A percentile compares a stretch with the other conserved stretches of the same genome.
Conservation (phyloP, 2,329 filamentous ascomycete species). For the Blumeria hordei region DNA sequence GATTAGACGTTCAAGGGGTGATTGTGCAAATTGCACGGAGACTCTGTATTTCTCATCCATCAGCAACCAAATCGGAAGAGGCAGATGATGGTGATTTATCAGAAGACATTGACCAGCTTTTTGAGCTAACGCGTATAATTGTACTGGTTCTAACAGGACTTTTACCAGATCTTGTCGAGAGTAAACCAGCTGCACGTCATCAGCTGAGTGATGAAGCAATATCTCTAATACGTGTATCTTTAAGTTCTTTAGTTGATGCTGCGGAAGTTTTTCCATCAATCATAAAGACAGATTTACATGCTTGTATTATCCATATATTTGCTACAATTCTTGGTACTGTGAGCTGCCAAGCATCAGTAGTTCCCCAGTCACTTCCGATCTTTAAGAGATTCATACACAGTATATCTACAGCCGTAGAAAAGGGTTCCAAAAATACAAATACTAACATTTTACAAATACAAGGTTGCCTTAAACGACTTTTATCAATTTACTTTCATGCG, state of each 20-base stretch:
- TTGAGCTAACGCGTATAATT: slow-evolving; percentile 88
- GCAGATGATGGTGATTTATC: slow-evolving; percentile 57
- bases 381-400: slow-evolving; percentile 74
- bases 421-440: slow-evolving; percentile 16
- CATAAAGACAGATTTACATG: slow-evolving; percentile 88
- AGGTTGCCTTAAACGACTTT: slow-evolving; percentile 59
- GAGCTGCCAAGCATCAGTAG: slow-evolving; percentile 64
- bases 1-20: slow-evolving; percentile 64
- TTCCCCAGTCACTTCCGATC: slow-evolving; percentile 73
- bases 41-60: slow-evolving; percentile 75
- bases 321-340: slow-evolving; percentile 76
- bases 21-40: slow-evolving; percentile 88
- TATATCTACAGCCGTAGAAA: slow-evolving; percentile 29
- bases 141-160: slow-evolving; percentile 76
- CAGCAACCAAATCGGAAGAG: slow-evolving; percentile 45
- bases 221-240: slow-evolving; percentile 50
- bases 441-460: slow-evolving; percentile 34
- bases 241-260: slow-evolving; percentile 79
- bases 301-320: slow-evolving; percentile 92
- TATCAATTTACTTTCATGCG: slow-evolving; percentile 52
- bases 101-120: slow-evolving; percentile 93
- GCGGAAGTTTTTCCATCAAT: slow-evolving; percentile 89
- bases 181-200: slow-evolving; percentile 35
- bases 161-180: slow-evolving; percentile 56
- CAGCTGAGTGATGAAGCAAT: slow-evolving; percentile 74